Evolutionary conservation across 2,329 filamentous ascomycete species (phyloP), one percentile per base, ranked within the genome.

Genomic region (Myrmaecium sp.): DNA sequence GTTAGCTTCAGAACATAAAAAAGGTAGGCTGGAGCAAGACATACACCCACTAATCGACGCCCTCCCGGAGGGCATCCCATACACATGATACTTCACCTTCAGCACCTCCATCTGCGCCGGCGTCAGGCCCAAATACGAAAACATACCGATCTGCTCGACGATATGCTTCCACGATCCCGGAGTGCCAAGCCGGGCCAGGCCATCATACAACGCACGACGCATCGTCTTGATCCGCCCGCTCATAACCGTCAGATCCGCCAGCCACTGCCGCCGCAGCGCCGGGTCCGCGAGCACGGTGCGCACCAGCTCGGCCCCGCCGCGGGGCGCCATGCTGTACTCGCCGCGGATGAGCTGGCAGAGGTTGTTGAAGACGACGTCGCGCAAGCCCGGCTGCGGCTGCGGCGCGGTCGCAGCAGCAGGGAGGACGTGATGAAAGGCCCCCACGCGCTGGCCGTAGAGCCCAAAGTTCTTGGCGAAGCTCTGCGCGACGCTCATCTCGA

Each of bases 61-160:
- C n/a, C 51, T 36, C 5, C 52, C 50, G 12, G 36, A 44, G 2
- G 34, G 32, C 21, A 52, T 31, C 28, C 56, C 23, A 31, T 55
- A 55, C 17, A 54, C 35, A 35, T 55, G 51, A 27, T 42, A 35
- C 12, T 44, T 38, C 2, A 45, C 33, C 30, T 39, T 32, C 9
- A 57, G 29, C 5, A 35, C 28, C 3, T 14, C 17, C 3, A 57
- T 47, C 20, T 55, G 45, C 17, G 41, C 33, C 6, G 35, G 24
- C 5, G 25, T 37, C 23, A 57, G 30, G 0, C 53, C 51, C 0
- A 53, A 52, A 31, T 49, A 54, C 4, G 41, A 44, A 30, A 57
- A 57, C 53, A 58, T 56, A 5, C 54, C 54, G 27, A 51, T 51
- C 43, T 57, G 43, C 14, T 32, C 21, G 27, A 33, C 35, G 15